Evolutionary conservation across 805 yeast species (phyloP).

Genomic region (Teunomyces barrocoloradensis): DNA sequence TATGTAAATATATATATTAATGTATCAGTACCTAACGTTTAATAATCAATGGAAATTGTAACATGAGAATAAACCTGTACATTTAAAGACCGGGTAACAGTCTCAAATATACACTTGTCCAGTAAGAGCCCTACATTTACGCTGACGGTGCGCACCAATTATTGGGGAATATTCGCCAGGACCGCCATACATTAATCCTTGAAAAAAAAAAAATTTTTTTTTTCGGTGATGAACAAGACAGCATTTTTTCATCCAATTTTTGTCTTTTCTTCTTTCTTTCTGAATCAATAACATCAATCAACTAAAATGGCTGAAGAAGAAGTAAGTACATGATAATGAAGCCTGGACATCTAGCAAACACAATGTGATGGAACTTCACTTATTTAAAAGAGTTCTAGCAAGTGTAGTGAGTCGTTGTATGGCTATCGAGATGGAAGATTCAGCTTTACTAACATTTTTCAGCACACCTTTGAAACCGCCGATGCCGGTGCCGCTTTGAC

Average conservation of each 20-base stretch:
- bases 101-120: constrained; percentile 3
- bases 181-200: not conserved
- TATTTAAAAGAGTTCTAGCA: not conserved
- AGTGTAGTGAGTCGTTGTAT: not conserved
- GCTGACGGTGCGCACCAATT: constrained; percentile 1
- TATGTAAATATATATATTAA: not conserved
- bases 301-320: constrained; percentile 42
- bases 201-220: constrained; percentile 3
- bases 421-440: constrained; percentile 1
- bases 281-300: constrained; percentile 4
- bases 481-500: constrained; percentile 98
- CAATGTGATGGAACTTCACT: not conserved
- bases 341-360: not conserved
- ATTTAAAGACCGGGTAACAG: constrained; percentile 5
- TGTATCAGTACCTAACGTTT: not conserved
- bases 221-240: constrained; percentile 7
- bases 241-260: constrained; percentile 1
- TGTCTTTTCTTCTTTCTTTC: constrained; percentile 3
- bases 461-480: constrained; percentile 96
- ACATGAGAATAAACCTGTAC: not conserved
- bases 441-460: constrained; percentile 24
- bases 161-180: constrained; percentile 1
- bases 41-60: not conserved
- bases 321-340: constrained; percentile 23
- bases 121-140: constrained; percentile 4